phyloP scores from a whole-genome alignment of 2,329 filamentous ascomycete genomes.

The Ceratocystis lukuohia region DNA sequence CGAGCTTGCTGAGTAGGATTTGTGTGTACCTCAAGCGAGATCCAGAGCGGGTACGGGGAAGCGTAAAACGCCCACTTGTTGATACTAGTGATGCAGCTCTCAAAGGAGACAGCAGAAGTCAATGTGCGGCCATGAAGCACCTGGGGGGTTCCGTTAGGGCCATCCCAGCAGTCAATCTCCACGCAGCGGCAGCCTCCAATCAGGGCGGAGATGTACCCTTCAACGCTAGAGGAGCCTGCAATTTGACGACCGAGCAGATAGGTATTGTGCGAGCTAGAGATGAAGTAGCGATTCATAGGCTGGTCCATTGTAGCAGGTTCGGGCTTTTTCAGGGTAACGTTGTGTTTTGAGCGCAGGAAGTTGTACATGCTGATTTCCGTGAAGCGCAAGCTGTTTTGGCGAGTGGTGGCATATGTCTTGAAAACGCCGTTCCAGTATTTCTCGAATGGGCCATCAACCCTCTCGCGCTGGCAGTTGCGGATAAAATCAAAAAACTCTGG shows the following conservation, averaged over 20 bases:
- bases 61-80: slow-evolving; percentile 86
- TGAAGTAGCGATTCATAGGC: slow-evolving; percentile 92
- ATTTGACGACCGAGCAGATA: slow-evolving; percentile 89
- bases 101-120: slow-evolving; percentile 78
- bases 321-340: slow-evolving; percentile 51
- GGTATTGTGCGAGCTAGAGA: slow-evolving; percentile 97
- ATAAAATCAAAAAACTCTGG: slow-evolving; percentile 67
- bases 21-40: slow-evolving; percentile 94
- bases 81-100: slow-evolving; percentile 83
- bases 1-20: slow-evolving; percentile 64
- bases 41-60: slow-evolving; percentile 78
- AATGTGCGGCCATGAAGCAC: slow-evolving; percentile 85
- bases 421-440: slow-evolving; percentile 59
- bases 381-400: slow-evolving; percentile 38
- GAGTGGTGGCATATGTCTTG: slow-evolving; percentile 41
- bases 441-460: slow-evolving; percentile 49
- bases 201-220: slow-evolving; percentile 84
- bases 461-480: slow-evolving; percentile 57
- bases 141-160: slow-evolving; percentile 69
- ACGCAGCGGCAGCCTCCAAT: slow-evolving; percentile 85
- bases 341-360: slow-evolving; percentile 62
- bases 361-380: slow-evolving; percentile 64
- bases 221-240: slow-evolving; percentile 77
- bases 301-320: slow-evolving; percentile 56
- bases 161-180: slow-evolving; percentile 98